Evolutionary conservation across 441 rosid species (phyloP), one percentile per base, ranked within the genome.

Genomic region (Arabidopsis hybrid): DNA sequence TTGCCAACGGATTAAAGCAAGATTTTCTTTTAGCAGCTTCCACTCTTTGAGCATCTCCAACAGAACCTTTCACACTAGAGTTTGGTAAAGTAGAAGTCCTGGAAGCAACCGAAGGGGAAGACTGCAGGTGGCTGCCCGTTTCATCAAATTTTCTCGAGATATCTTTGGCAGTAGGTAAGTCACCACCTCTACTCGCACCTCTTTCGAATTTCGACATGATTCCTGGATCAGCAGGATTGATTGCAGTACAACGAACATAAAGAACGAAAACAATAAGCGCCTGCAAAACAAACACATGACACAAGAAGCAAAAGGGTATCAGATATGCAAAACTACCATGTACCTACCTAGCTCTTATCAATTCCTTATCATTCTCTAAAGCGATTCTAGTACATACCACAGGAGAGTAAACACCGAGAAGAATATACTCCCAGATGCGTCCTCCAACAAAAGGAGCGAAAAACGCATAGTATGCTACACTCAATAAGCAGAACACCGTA

Each of bases 51-150:
- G 40, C 73, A 35, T 88, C 91, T 80, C 84, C 86, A 7, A 74
- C 81, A 29, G 96, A 85, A 31, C 89, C 94, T 83, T 83, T 92
- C 71, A 71, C 86, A 57, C 92, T 86, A 80, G 93, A 87, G 82
- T 92, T 84, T 32, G 87, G 83, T 60, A 81, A 88, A 9, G 83
- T 73, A 58, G 98, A 89, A 71, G 91, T 85, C 84, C 88, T 89
- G 16, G 99, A 90, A 64, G 81, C 87, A 61, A 96, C 85, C 39
- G 98, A 93, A 67, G 93, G 90, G 39, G 93, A 92, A 62, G 96
- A 88, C 72, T 81, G 87, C 55, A 81, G 13, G 53, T 76, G 90
- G 60, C 87, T 87, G 9, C 83, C 91, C 38, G 58, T 85, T 77
- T 89, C 96, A 85, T 86, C 85, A 65, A 83, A 86, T 36, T 84